Evolutionary conservation across 805 yeast species (phyloP).

Genomic region (Teunomyces kruisii): DNA sequence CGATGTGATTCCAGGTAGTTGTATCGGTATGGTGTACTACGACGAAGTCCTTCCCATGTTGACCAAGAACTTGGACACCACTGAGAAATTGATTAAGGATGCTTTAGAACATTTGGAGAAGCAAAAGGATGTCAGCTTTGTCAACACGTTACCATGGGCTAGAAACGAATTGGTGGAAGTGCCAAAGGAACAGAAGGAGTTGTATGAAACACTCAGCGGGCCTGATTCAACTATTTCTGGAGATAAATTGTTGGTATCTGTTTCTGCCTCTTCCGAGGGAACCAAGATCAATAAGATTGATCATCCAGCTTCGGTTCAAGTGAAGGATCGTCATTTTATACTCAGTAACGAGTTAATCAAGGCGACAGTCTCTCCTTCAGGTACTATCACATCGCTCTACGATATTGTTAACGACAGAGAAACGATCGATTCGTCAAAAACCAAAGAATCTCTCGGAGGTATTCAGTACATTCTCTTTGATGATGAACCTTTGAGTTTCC

Average conservation of each 20-base stretch:
- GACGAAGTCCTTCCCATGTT: constrained; percentile 83
- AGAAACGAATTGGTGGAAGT: constrained; percentile 47
- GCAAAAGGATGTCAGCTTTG: constrained; percentile 10
- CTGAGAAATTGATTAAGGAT: constrained; percentile 50
- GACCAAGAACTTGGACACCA: constrained; percentile 51
- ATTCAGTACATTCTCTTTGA: constrained; percentile 81
- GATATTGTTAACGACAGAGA: constrained; percentile 63
- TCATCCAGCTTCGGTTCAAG: constrained; percentile 49
- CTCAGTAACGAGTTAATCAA: constrained; percentile 62
- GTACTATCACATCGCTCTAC: constrained; percentile 59
- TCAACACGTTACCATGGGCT: constrained; percentile 69
- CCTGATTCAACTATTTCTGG: not conserved
- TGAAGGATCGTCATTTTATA: constrained; percentile 41
- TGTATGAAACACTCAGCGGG: constrained; percentile 13
- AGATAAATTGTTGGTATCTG: constrained; percentile 18
- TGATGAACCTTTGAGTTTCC: constrained; percentile 88
- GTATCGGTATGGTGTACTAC: constrained; percentile 87
- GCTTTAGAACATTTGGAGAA: constrained; percentile 35
- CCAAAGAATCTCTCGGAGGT: constrained; percentile 53
- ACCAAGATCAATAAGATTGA: constrained; percentile 18
- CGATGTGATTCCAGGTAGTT: constrained; percentile 96
- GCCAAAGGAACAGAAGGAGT: constrained; percentile 18
- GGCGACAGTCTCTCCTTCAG: constrained; percentile 52
- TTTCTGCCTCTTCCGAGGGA: constrained; percentile 17
- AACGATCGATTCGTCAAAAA: constrained; percentile 57